Base-by-base conservation (phyloP, 805 yeast genomes). In the Kurtzmaniella fragi region DNA sequence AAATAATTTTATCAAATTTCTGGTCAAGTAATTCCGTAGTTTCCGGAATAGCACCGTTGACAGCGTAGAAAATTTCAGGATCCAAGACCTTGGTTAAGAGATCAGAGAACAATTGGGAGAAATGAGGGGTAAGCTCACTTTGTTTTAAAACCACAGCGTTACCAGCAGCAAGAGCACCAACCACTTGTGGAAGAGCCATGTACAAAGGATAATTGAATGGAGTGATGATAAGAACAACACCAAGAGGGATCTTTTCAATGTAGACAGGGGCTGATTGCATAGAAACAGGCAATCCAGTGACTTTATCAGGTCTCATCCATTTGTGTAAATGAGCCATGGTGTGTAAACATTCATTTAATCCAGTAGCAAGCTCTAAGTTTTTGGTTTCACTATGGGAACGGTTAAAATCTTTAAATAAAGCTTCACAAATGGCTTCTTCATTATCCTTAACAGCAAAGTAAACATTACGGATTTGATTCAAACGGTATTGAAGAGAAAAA, bases 131-230 rank as follows among this genome's bases (percentile, higher is more conserved):
- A 40, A 72, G 55, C 58, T 91, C 97, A 43, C 83, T 73, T 13
- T 86, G 89, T 57, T 88, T 88, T 49, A 82, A 63, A 15, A 84
- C 77, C 20, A 85, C 91, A 12, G 81, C 69, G 57, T 90, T 89
- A 10, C 97, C 97, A 15, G 82, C 85, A 2, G 95, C 87, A 46
- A 91, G 63, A 2, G 96, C 96, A 15, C 87, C 86, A 29, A 80
- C 70, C 17, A 89, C 53, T 0, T 96, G 88, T 26, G 73, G 67
- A 9, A 88, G 42, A 0, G 85, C 52, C 42, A 91, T 64, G 20
- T 74, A 43, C 32, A 84, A 57, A 1, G 98, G 96, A 56, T 80
- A 88, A 61, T 87, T 87, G 74, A 83, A 87, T 0, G 95, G 91
- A 2, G 83, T 66, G 35, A 90, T 78, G 36, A 91, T 69, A 42